Evolutionary conservation across 805 yeast species (phyloP), one percentile per base, ranked within the genome.

Genomic region (Brettanomyces custersianus): DNA sequence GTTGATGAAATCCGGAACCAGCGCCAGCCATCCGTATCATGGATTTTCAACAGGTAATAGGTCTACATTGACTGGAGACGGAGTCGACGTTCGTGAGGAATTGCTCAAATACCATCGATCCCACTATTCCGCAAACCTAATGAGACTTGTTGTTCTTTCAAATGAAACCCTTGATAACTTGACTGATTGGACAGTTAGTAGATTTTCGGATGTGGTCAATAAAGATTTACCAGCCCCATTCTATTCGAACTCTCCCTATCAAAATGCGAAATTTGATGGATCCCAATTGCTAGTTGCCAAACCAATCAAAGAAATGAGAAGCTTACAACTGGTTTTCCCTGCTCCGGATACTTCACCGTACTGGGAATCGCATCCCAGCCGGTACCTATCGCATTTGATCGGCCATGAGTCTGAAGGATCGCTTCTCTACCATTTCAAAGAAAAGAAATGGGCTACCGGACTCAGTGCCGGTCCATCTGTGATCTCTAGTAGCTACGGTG

Each of bases 361-460:
- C 34, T 83, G 88, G 83, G 70, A 71, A 36, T 68, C 70, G 18
- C 75, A 75, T 46, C 94, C 96, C 0, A 68, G 73, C 5, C 73
- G 69, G 38, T 82, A 86, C 57, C 70, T 64, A 45, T 74, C 88
- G 16, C 96, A 92, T 55, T 64, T 92, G 36, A 62, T 90, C 33
- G 97, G 97, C 28, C 97, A 90, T 57, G 98, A 90, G 61, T 83
- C 92, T 33, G 68, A 78, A 33, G 97, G 97, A 2, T 86, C 96
- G 2, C 55, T 90, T 15, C 65, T 86, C 24, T 72, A 77, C 38
- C 70, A 67, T 44, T 70, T 90, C 45, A 90, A 86, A 59, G 54
- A 61, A 23, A 63, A 70, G 43, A 82, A 88, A 11, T 83, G 88
- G 86, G 95, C 90, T 5, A 80, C 74, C 45, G 79, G 73, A 13